A percentile compares a stretch with the other conserved stretches of the same genome.
These are phyloP conservation scores for Jaapia argillacea DNA, from an alignment of 768 basidiomycete species.

Conservation along the genomic window DNA sequence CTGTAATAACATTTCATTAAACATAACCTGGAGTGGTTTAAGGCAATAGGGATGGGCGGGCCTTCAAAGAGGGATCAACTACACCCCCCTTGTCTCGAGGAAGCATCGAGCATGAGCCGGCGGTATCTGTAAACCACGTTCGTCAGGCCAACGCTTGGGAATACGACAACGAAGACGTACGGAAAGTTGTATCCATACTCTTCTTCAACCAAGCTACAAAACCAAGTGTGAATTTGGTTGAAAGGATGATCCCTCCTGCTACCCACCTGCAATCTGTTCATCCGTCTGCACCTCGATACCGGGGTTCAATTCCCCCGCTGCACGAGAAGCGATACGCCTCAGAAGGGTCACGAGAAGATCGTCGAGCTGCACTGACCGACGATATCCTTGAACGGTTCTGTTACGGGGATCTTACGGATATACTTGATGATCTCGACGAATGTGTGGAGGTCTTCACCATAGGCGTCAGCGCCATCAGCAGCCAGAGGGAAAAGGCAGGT, in stretches of 20 bases:
- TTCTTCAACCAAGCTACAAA: constrained; percentile 15
- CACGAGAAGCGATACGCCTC: too few species aligned
- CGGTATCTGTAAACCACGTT: constrained; percentile 24
- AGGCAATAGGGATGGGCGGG: constrained; percentile 3
- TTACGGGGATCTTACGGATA: constrained; percentile 12
- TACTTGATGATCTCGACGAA: constrained; percentile 21
- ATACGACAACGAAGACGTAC: constrained; percentile 5
- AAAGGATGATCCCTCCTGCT: too few species aligned
- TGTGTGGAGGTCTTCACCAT: constrained; percentile 16
- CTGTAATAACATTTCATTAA: constrained; percentile 14
- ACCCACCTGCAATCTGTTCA: constrained; percentile 13
- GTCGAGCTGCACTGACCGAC: constrained; percentile 14
- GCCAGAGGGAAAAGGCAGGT: not conserved
- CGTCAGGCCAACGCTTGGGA: not conserved
- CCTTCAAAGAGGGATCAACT: constrained; percentile 37
- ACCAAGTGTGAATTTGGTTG: not conserved
- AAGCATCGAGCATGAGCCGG: constrained; percentile 43
- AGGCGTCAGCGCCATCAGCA: too few species aligned
- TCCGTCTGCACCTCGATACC: constrained; percentile 19
- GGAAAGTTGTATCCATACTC: constrained; percentile 12
- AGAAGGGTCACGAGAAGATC: too few species aligned
- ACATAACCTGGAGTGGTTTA: not conserved
- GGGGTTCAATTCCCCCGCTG: constrained; percentile 21
- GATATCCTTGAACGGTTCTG: constrained; percentile 16
- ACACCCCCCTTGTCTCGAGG: constrained; percentile 40